phyloP scores from a whole-genome alignment of 176 grass and related monocot species.

The Eleusine coracana region DNA sequence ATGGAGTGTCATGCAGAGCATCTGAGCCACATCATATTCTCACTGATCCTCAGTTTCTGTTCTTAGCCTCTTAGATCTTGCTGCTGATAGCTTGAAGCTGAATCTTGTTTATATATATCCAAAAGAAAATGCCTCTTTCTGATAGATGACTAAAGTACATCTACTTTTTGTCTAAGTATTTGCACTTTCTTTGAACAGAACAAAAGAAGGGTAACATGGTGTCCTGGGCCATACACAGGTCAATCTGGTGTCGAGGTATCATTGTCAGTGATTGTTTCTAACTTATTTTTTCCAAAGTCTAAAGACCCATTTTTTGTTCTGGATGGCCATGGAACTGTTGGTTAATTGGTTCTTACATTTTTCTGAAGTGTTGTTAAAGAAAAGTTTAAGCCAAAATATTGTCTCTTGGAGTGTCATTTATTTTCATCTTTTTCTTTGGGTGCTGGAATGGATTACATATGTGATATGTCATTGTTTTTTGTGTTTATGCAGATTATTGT shows the following conservation, averaged over 20 bases:
- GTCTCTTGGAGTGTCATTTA: background rate
- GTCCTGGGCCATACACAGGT: constrained; percentile 54
- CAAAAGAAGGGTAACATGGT: constrained; percentile 93
- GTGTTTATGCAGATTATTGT: constrained; percentile 2
- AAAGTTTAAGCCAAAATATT: constrained; percentile 21
- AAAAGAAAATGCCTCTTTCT: background rate
- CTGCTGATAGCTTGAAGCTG: constrained; percentile 1
- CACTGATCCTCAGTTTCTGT: background rate
- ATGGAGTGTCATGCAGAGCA: background rate
- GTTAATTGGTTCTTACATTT: constrained; percentile 14
- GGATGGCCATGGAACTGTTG: constrained; percentile 27
- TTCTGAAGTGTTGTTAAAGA: constrained; percentile 11
- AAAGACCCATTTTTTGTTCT: constrained; percentile 10
- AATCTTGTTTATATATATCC: background rate
- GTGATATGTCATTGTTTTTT: constrained; percentile 4
- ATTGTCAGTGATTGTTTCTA: background rate
- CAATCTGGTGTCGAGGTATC: constrained; percentile 68
- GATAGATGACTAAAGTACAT: background rate
- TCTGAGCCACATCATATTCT: constrained; percentile 4
- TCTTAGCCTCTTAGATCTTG: background rate
- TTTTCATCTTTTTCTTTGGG: constrained; percentile 3
- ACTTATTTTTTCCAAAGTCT: constrained; percentile 26
- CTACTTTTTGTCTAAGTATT: constrained; percentile 20
- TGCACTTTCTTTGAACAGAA: constrained; percentile 57
- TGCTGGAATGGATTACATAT: constrained; percentile 2